phyloP scores from a whole-genome alignment of 441 rosid species.

The Erodium chrysanthum region DNA sequence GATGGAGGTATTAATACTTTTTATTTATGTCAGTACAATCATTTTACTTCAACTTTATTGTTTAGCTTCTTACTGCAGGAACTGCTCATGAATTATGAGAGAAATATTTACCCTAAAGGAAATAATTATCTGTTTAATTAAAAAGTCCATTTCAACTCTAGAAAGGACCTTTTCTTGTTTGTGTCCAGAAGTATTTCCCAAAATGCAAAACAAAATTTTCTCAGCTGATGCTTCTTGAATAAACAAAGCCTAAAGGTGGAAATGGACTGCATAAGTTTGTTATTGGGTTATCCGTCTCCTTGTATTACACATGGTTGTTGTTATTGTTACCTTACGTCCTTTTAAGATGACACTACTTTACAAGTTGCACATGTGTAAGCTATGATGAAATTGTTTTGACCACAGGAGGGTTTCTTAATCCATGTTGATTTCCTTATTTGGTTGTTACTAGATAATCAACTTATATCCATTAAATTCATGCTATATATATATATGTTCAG shows the following conservation, averaged over 20 bases:
- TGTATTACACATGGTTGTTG: not conserved
- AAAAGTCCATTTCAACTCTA: no score
- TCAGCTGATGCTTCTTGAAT: no score
- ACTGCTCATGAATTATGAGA: no score
- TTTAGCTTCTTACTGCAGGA: no score
- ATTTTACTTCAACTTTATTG: not conserved
- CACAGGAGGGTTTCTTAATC: not conserved
- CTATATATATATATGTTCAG: not conserved
- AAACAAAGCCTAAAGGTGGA: no score
- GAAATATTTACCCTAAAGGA: no score
- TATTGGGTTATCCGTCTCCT: no score
- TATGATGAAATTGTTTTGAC: not conserved
- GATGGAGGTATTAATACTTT: slow-evolving; percentile 60
- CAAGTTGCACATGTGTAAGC: slow-evolving; percentile 4
- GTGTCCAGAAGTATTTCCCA: no score
- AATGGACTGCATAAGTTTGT: no score
- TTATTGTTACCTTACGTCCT: not conserved
- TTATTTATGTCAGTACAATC: not conserved
- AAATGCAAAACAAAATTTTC: no score
- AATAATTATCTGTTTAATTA: no score
- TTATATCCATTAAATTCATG: not conserved
- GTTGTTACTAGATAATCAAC: slow-evolving; percentile 1
- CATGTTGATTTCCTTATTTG: not conserved
- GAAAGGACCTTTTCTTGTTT: no score
- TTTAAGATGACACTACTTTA: not conserved